Conservation (phyloP, 202 grass and related monocot genomes). For the Cymbopogon flexuosus region DNA sequence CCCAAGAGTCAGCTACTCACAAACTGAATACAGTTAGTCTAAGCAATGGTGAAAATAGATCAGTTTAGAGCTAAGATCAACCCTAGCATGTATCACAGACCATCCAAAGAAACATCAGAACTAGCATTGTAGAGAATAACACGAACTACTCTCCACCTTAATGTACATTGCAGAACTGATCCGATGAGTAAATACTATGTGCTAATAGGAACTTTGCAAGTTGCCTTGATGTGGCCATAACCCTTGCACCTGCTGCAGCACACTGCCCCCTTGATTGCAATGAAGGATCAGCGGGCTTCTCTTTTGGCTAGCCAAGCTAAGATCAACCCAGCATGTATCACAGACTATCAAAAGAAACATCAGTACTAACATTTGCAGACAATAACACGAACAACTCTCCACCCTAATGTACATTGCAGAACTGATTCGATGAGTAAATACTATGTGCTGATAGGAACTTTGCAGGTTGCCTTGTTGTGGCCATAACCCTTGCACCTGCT, state of each 20-base stretch:
- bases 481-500: slow-evolving; percentile 82
- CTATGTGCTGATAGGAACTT: no score
- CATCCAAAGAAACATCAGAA: slow-evolving; percentile 18
- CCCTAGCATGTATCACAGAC: slow-evolving; percentile 22
- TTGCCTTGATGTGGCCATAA: slow-evolving; percentile 84
- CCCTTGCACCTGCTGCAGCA: slow-evolving; percentile 72
- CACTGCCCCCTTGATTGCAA: slow-evolving; percentile 75
- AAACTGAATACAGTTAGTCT: slow-evolving; percentile 21
- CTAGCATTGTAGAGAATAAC: slow-evolving; percentile 6
- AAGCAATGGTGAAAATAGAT: slow-evolving; percentile 5
- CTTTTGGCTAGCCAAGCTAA: slow-evolving; percentile 59
- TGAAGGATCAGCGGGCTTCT: slow-evolving; percentile 78
- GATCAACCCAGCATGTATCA: slow-evolving; percentile 30
- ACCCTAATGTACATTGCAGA: slow-evolving; percentile 44
- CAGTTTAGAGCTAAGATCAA: slow-evolving; percentile 34
- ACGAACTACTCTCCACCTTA: slow-evolving; percentile 17
- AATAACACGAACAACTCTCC: slow-evolving; percentile 6
- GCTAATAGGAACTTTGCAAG: slow-evolving; percentile 57
- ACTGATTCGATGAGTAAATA: no score
- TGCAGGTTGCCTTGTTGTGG: slow-evolving; percentile 88
- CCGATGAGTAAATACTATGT: slow-evolving; percentile 5
- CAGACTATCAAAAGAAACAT: slow-evolving; percentile 22
- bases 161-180: slow-evolving; percentile 40
- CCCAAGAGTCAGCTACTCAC: neutral
- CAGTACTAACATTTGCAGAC: neutral